These are phyloP conservation scores for Aspergillus kassunensis DNA, from an alignment of 495 filamentous ascomycete species.

Conservation along the genomic window DNA sequence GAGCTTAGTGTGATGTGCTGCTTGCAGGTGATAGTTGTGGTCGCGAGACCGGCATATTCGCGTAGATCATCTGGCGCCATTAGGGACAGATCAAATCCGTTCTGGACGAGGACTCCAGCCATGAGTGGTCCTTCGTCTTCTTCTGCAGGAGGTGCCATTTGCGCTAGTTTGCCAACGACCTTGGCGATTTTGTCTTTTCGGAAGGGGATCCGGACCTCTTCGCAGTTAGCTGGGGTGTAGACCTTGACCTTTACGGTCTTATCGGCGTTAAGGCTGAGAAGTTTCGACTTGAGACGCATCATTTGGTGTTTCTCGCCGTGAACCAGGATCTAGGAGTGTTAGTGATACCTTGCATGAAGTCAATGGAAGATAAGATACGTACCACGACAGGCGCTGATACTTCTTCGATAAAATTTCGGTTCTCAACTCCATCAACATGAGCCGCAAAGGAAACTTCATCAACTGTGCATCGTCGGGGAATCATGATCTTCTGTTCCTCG, in stretches of 20 bases:
- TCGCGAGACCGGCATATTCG: constrained; percentile 92
- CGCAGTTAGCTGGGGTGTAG: constrained; percentile 88
- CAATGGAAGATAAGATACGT: constrained; percentile 32
- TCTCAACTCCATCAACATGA: constrained; percentile 95
- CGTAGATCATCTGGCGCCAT: constrained; percentile 95
- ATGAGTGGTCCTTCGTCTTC: constrained; percentile 56
- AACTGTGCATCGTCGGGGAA: constrained; percentile 84
- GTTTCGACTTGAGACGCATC: constrained; percentile 91
- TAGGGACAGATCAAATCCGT: constrained; percentile 90
- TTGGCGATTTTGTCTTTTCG: constrained; percentile 93
- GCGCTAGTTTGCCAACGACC: constrained; percentile 89
- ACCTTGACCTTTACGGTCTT: constrained; percentile 82
- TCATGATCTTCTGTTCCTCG: constrained; percentile 78
- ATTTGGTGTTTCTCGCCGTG: constrained; percentile 98
- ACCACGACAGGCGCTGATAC: constrained; percentile 87
- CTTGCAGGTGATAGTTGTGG: constrained; percentile 86
- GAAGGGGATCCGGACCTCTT: constrained; percentile 93
- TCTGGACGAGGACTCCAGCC: constrained; percentile 88
- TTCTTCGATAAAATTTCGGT: constrained; percentile 91
- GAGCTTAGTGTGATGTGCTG: constrained; percentile 81
- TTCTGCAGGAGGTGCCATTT: constrained; percentile 62
- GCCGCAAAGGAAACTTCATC: constrained; percentile 93
- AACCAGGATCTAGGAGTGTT: constrained; percentile 66
- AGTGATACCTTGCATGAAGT: neutral
- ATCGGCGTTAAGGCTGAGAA: constrained; percentile 82